Conservation (phyloP, 495 filamentous ascomycete genomes). For the Penicillium nucicola region DNA sequence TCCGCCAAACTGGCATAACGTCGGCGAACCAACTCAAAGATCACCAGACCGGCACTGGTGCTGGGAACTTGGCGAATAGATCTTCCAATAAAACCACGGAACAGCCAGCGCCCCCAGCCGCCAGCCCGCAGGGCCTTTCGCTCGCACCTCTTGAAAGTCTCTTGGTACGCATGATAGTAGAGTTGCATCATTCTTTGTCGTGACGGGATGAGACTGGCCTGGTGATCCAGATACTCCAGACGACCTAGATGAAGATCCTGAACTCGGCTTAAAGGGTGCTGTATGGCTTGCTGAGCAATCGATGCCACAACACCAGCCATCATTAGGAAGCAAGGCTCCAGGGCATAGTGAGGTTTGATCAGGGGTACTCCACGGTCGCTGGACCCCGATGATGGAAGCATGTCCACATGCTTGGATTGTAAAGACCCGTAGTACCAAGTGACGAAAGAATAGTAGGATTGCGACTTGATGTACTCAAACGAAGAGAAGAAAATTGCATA, state of each 20-base stretch:
- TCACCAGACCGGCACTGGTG: slow-evolving; percentile 83
- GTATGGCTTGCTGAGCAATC: slow-evolving; percentile 71
- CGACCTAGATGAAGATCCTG: slow-evolving; percentile 77
- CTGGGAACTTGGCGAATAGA: slow-evolving; percentile 82
- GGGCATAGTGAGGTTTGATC: slow-evolving; percentile 79
- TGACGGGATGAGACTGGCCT: slow-evolving; percentile 48
- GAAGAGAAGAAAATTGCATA: slow-evolving; percentile 80
- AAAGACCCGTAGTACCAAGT: slow-evolving; percentile 70
- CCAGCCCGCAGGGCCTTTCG: slow-evolving; percentile 60
- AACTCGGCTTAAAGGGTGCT: slow-evolving; percentile 71
- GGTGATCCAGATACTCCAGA: slow-evolving; percentile 72
- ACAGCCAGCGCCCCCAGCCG: slow-evolving; percentile 70
- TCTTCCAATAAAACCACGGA: slow-evolving; percentile 68
- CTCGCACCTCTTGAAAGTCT: slow-evolving; percentile 68
- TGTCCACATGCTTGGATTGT: slow-evolving; percentile 26
- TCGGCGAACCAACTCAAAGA: slow-evolving; percentile 82
- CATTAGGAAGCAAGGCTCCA: slow-evolving; percentile 80
- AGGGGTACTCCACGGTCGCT: slow-evolving; percentile 40
- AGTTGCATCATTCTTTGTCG: slow-evolving; percentile 52
- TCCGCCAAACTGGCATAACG: slow-evolving; percentile 70
- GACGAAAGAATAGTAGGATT: slow-evolving; percentile 78
- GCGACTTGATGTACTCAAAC: slow-evolving; percentile 85
- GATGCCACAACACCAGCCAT: slow-evolving; percentile 75
- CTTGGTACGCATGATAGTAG: slow-evolving; percentile 73
- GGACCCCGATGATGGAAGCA: slow-evolving; percentile 15